Conservation (phyloP, 768 basidiomycete species). For the Gymnopilus junonius region DNA sequence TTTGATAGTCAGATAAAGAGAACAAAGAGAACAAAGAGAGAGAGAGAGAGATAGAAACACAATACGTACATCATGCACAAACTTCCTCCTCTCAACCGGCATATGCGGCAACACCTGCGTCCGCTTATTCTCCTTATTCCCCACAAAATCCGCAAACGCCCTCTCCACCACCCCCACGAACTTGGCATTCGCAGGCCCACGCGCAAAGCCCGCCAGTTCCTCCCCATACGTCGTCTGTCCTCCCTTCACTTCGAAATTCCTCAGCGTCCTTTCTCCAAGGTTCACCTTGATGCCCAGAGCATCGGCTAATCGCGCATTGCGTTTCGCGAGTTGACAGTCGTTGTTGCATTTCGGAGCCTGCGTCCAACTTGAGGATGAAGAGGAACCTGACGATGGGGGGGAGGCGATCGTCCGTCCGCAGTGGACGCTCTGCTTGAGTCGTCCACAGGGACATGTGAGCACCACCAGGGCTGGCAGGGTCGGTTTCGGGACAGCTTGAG, state of each 20-base stretch:
- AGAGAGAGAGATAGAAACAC: conserved; percentile 28
- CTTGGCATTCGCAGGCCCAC: conserved; percentile 60
- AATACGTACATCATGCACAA: conserved; percentile 74
- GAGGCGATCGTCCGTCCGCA: conserved; percentile 66
- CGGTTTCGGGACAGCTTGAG: conserved; percentile 76
- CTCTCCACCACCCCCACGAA: conserved; percentile 80
- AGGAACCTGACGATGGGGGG: conserved; percentile 49
- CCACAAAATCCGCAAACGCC: conserved; percentile 81
- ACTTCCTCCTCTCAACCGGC: conserved; percentile 79
- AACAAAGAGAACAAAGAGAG: background rate
- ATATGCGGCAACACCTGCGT: conserved; percentile 80
- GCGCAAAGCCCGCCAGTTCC: conserved; percentile 71
- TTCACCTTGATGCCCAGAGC: conserved; percentile 84
- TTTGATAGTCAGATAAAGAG: background rate
- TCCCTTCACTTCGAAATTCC: conserved; percentile 41
- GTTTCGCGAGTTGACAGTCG: conserved; percentile 83
- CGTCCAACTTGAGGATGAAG: conserved; percentile 25
- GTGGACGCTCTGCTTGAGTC: conserved; percentile 70
- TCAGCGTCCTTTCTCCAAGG: conserved; percentile 41
- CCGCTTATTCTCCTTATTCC: too few species aligned
- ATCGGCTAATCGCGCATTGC: conserved; percentile 88
- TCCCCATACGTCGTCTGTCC: conserved; percentile 56
- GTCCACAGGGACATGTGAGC: conserved; percentile 82
- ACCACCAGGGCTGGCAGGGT: conserved; percentile 77
- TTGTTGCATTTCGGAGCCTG: conserved; percentile 67